A percentile compares a stretch with the other conserved stretches of the same genome.
Conservation (phyloP, 805 yeast genomes). For the Maudiozyma serrabonitensis region DNA sequence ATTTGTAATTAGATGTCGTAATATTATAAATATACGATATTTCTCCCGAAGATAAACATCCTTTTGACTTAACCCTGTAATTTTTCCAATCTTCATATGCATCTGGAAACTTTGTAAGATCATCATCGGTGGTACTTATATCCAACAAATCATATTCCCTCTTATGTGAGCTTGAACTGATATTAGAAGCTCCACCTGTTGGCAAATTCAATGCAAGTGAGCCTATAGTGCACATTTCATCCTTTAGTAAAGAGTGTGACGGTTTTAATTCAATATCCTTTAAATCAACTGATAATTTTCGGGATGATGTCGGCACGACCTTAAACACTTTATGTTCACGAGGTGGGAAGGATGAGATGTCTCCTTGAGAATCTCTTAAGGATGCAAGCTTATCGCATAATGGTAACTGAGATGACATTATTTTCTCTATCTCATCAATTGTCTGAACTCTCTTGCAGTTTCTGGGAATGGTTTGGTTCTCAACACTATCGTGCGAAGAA, state of each 20-base stretch:
- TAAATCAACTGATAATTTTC: constrained; percentile 11
- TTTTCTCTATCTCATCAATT: constrained; percentile 15
- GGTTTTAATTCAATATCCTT: constrained; percentile 19
- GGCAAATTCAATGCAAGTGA: constrained; percentile 11
- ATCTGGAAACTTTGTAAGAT: background rate
- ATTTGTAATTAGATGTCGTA: background rate
- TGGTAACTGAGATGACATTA: constrained; percentile 2
- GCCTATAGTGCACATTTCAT: constrained; percentile 12
- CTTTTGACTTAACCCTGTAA: background rate
- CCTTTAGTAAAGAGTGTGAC: constrained; percentile 1
- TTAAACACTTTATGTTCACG: background rate
- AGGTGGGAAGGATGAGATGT: background rate
- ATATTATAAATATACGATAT: background rate
- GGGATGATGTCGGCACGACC: constrained; percentile 3
- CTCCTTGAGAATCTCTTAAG: background rate
- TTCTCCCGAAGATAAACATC: background rate
- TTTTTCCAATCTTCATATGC: background rate
- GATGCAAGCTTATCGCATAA: background rate
- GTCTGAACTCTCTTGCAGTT: constrained; percentile 10
- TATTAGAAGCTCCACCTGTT: background rate
- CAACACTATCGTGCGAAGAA: background rate
- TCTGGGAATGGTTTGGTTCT: background rate
- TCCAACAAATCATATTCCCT: background rate
- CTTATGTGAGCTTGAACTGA: background rate
- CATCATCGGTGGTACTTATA: background rate